Conservation (phyloP, 2,329 filamentous ascomycete genomes). For the Cercospora janseana region DNA sequence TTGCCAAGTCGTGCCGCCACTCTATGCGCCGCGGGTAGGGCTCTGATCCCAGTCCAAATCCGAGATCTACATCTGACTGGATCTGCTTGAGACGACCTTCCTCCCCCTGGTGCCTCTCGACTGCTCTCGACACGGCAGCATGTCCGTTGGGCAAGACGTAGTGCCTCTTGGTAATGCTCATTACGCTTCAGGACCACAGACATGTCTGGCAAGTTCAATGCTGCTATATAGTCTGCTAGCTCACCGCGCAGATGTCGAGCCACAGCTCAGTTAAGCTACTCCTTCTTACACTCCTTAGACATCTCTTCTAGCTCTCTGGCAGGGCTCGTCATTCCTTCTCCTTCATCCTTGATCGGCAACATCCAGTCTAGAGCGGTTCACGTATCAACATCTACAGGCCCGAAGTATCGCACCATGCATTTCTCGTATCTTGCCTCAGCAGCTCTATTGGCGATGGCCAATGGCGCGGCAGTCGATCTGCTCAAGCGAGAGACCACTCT, state of each 20-base stretch:
- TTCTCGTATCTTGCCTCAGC: conserved; percentile 5
- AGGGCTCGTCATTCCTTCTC: conserved; percentile 11
- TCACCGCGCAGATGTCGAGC: neutral
- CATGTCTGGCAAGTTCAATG: neutral
- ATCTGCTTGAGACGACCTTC: conserved; percentile 15
- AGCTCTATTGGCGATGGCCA: neutral
- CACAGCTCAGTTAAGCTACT: neutral
- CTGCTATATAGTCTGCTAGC: conserved; percentile 14
- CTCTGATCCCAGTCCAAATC: conserved; percentile 12
- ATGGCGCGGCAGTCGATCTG: conserved; percentile 21
- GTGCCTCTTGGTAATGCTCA: conserved; percentile 12
- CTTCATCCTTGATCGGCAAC: neutral
- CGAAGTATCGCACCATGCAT: no score
- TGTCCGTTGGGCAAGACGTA: conserved; percentile 4
- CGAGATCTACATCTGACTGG: conserved; percentile 9
- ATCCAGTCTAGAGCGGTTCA: neutral
- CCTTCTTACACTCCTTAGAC: conserved; percentile 5
- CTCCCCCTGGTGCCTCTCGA: neutral
- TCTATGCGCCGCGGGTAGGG: conserved; percentile 14
- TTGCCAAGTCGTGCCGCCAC: conserved; percentile 13
- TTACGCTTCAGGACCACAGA: conserved; percentile 5
- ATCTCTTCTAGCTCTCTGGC: conserved; percentile 7
- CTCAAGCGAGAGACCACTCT: conserved; percentile 26
- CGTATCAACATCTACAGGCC: neutral
- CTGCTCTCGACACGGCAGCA: conserved; percentile 5